phyloP scores from a whole-genome alignment of 139 green algal species.

The Marvania coccoides region DNA sequence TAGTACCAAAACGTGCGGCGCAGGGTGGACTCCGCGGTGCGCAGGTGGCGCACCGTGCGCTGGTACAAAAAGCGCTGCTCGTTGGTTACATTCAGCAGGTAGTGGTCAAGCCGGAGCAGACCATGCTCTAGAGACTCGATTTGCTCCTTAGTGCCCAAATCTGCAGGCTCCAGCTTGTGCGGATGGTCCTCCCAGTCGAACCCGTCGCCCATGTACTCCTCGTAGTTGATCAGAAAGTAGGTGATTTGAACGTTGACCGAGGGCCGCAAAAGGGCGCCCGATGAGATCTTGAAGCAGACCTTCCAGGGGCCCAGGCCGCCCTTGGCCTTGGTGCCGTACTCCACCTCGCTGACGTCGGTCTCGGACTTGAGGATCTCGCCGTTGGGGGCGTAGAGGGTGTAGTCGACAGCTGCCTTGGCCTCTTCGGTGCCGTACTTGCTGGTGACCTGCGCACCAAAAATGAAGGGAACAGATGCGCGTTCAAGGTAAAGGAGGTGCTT shows the following conservation, averaged over 20 bases:
- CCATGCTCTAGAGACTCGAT: slow-evolving; percentile 19
- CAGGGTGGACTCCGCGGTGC: slow-evolving; percentile 21
- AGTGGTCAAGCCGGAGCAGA: slow-evolving; percentile 27
- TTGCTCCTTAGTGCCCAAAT: slow-evolving; percentile 19
- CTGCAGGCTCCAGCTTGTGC: not conserved
- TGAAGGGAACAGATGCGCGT: not conserved
- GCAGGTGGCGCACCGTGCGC: slow-evolving; percentile 27
- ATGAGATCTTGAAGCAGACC: slow-evolving; percentile 27
- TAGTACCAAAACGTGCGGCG: slow-evolving; percentile 25
- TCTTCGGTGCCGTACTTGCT: slow-evolving; percentile 31
- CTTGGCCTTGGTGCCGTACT: slow-evolving; percentile 4
- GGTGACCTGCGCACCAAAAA: slow-evolving; percentile 10
- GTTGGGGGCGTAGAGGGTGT: slow-evolving; percentile 14
- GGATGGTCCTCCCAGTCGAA: slow-evolving; percentile 11
- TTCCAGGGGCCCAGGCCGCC: slow-evolving; percentile 23
- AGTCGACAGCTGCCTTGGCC: slow-evolving; percentile 22
- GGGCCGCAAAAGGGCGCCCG: slow-evolving; percentile 25
- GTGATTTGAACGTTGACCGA: slow-evolving; percentile 29
- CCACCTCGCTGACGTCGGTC: slow-evolving; percentile 13
- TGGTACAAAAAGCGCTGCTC: slow-evolving; percentile 31
- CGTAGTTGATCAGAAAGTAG: slow-evolving; percentile 36
- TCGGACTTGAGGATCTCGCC: slow-evolving; percentile 19
- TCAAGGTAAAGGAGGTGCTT: too few relatives aligned
- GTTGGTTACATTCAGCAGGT: slow-evolving; percentile 31
- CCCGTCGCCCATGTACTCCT: not conserved